Evolutionary conservation across 441 rosid genomes (phyloP), one percentile per base, ranked within the genome.

Genomic region (Corymbia calophylla): DNA sequence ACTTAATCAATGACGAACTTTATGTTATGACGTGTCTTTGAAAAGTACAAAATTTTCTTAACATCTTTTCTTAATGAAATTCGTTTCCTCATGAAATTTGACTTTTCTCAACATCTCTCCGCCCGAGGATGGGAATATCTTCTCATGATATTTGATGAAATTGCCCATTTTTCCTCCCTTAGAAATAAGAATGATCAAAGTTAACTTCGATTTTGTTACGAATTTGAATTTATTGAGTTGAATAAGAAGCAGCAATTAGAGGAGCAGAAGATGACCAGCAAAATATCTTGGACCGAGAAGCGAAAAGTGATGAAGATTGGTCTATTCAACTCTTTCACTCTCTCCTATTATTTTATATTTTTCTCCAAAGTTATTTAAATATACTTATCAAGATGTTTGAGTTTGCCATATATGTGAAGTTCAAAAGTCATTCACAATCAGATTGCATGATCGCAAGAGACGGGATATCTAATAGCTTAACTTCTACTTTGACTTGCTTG

Each of bases 41-140:
- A 66, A 17, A 66, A 16, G 31, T 8, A 16, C 11, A 66, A 16
- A 27, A 16, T 4, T 31, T n/a, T 17, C 23, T 1, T 4, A 66
- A 18, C 23, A 60, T 66, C 0, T 66, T 66, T 31, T 9, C 39
- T 16, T 8, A 17, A 0, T 0, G 77, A 31, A 66, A 16, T 66
- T 66, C 3, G 16, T 60, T 29, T 60, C 66, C 66, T 27, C 66
- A 27, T 27, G 66, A 60, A 60, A 27, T 60, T 27, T 25, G 16
- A 25, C n/a, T 0, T 60, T 60, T 27, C 6, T 0, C 8, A 5
- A 1, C 31, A 5, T 60, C 12, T 60, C n/a, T 10, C n/a, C 8
- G 66, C 66, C 27, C 3, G n/a, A 60, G 16, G 66, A 27, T 60
- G 31, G 16, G 0, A 12, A 2, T 60, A 8, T 60, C 17, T 27